phyloP scores from a whole-genome alignment of 2,329 filamentous ascomycete species.

The Elsinoe australis region DNA sequence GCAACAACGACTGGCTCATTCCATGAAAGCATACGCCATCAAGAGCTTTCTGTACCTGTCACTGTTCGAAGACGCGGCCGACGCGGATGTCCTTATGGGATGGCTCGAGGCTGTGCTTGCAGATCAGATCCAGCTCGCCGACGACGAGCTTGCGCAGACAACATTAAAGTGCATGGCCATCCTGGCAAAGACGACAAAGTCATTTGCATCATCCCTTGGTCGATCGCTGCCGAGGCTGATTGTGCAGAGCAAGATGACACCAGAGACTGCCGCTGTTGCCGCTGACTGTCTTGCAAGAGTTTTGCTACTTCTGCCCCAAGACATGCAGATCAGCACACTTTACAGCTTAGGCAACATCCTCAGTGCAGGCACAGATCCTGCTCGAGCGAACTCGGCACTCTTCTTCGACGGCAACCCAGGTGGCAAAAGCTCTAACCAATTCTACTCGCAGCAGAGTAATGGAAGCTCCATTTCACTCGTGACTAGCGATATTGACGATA shows the following conservation, averaged over 20 bases:
- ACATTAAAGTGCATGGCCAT: conserved; percentile 77
- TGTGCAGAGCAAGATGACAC: conserved; percentile 68
- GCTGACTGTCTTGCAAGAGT: conserved; percentile 79
- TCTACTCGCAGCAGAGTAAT: conserved; percentile 27
- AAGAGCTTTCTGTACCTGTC: conserved; percentile 80
- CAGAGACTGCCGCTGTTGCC: conserved; percentile 63
- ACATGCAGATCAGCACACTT: conserved; percentile 87
- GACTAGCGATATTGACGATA: conserved; percentile 69
- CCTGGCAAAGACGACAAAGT: conserved; percentile 65
- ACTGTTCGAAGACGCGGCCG: conserved; percentile 69
- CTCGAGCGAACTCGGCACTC: conserved; percentile 42
- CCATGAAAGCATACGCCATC: conserved; percentile 75
- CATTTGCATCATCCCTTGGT: conserved; percentile 66
- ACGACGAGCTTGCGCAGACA: conserved; percentile 66
- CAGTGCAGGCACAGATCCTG: conserved; percentile 57
- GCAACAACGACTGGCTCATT: conserved; percentile 78
- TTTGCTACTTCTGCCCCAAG: conserved; percentile 74
- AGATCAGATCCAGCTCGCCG: conserved; percentile 74
- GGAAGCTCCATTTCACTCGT: conserved; percentile 75
- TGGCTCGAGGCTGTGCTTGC: conserved; percentile 81
- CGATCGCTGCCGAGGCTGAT: conserved; percentile 78
- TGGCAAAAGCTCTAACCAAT: conserved; percentile 20
- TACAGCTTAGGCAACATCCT: conserved; percentile 96
- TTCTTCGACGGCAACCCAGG: conserved; percentile 41
- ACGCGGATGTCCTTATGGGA: conserved; percentile 66